A percentile compares a stretch with the other conserved stretches of the same genome.
Evolutionary conservation across 2,329 filamentous ascomycete species (phyloP).

Genomic region (Colletotrichum costaricense): DNA sequence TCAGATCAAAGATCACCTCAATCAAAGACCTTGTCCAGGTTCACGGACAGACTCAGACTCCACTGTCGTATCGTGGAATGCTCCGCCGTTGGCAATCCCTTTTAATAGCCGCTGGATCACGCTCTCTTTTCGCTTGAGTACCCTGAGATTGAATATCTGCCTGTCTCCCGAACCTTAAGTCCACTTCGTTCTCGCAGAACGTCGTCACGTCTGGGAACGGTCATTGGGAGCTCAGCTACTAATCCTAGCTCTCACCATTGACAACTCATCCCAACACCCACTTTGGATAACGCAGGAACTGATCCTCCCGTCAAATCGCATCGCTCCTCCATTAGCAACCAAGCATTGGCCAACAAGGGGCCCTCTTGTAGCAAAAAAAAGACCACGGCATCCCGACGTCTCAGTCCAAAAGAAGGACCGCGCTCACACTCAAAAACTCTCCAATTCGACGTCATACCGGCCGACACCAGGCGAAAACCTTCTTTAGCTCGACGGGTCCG

Average conservation of each 20-base stretch:
- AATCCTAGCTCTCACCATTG: slow-evolving; percentile 10
- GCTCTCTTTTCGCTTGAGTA: not conserved
- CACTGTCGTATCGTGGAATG: not conserved
- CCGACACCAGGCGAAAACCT: slow-evolving; percentile 22
- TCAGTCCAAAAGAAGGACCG: slow-evolving; percentile 8
- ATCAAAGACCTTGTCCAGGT: not conserved
- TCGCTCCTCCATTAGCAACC: slow-evolving; percentile 10
- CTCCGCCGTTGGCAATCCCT: slow-evolving; percentile 6
- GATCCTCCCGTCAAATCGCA: slow-evolving; percentile 9
- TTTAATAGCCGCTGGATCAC: not conserved
- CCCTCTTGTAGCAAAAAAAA: not conserved
- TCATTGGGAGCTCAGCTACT: not conserved
- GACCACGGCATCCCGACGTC: slow-evolving; percentile 10
- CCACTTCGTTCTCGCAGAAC: not conserved
- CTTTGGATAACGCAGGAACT: not conserved
- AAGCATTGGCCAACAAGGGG: slow-evolving; percentile 16
- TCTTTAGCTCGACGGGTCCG: slow-evolving; percentile 29
- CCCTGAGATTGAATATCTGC: not conserved
- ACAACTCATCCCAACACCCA: slow-evolving; percentile 11
- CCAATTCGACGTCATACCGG: slow-evolving; percentile 29
- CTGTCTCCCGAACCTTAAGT: not conserved
- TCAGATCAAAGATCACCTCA: slow-evolving; percentile 13
- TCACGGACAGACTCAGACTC: not conserved
- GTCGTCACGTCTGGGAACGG: not conserved
- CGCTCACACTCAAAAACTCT: not conserved